Evolutionary conservation across 2,329 filamentous ascomycete genomes (phyloP).

Genomic region (Dothideomycetidae sp.): DNA sequence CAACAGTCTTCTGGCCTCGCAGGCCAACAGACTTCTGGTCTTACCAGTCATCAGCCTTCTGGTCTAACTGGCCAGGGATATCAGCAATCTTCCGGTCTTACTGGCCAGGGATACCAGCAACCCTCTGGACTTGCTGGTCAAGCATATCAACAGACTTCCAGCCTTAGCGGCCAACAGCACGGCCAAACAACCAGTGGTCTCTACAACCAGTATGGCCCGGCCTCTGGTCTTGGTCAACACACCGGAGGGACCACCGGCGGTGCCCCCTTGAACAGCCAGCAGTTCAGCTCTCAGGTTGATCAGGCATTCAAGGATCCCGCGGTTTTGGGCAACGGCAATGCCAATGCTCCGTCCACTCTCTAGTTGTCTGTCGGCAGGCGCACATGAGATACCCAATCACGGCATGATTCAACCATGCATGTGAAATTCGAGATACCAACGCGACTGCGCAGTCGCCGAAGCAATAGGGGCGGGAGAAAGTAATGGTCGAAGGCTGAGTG

Average conservation of each 20-base stretch:
- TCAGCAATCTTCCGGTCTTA: background rate
- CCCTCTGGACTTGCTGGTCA: background rate
- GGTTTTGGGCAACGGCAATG: conserved; percentile 1
- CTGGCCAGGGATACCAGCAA: background rate
- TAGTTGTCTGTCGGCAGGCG: no score
- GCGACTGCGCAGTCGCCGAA: no score
- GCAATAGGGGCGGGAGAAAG: no score
- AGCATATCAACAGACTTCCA: no score
- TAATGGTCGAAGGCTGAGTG: no score
- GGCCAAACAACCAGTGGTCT: background rate
- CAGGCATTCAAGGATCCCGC: conserved; percentile 5
- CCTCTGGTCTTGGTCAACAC: background rate
- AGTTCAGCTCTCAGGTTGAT: conserved; percentile 7
- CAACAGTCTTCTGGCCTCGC: background rate
- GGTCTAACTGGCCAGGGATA: background rate
- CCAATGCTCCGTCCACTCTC: background rate
- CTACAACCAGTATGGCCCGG: background rate
- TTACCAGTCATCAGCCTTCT: background rate
- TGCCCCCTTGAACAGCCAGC: background rate
- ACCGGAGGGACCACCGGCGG: background rate
- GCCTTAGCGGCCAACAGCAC: background rate
- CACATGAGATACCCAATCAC: no score
- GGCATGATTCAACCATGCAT: no score
- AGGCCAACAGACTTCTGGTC: background rate
- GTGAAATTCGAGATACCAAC: no score